Percentiles rank a stretch among this genome's conserved stretches.
These are phyloP conservation scores for Fusarium solani-melongenae DNA, from an alignment of 2,329 filamentous ascomycete species.

Conservation along the genomic window DNA sequence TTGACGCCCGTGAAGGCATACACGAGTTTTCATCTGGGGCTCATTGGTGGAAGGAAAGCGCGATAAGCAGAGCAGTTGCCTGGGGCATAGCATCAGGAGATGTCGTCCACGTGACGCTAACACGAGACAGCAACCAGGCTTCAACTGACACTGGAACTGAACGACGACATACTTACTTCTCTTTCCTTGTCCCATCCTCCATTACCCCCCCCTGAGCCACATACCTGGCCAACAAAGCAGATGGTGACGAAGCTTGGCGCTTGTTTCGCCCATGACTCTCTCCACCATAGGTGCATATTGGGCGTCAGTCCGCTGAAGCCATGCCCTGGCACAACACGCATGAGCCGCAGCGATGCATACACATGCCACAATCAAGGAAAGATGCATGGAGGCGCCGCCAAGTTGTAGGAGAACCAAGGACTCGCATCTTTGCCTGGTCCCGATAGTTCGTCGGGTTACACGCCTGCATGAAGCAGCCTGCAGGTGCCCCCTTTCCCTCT, in stretches of 20 bases:
- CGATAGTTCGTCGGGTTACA: background rate
- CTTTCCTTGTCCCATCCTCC: background rate
- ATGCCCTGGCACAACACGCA: constrained; percentile 7
- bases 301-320: background rate
- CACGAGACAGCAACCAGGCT: constrained; percentile 2
- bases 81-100: constrained; percentile 29
- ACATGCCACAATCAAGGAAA: background rate
- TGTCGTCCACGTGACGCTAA: constrained; percentile 21
- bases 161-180: background rate
- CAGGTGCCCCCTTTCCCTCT: constrained; percentile 6
- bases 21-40: background rate
- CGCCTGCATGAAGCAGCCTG: background rate
- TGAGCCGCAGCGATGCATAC: constrained; percentile 10
- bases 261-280: background rate
- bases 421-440: background rate
- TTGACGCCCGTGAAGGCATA: background rate
- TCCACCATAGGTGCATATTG: background rate
- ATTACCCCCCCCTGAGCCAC: background rate
- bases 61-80: background rate
- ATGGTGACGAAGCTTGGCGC: background rate
- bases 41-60: background rate
- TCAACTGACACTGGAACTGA: constrained; percentile 5
- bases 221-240: background rate
- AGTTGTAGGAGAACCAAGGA: background rate
- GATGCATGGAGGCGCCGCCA: background rate